Evolutionary conservation across 1,284 basidiomycete genomes (phyloP).

Genomic region (Phaffia rhodozyma): DNA sequence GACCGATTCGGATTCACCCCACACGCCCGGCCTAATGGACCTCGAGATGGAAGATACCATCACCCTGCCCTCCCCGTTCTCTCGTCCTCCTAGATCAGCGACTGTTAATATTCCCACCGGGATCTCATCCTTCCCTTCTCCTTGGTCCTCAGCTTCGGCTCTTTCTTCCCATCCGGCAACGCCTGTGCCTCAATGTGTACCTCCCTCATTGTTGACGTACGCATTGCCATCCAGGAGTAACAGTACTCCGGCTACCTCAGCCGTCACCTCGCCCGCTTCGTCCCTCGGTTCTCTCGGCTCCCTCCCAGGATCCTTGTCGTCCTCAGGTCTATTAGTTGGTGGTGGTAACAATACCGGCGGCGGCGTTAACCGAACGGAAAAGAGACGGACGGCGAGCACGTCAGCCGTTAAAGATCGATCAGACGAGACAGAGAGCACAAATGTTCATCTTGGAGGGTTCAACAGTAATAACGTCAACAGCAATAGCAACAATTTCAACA

Average conservation of each 20-base stretch:
- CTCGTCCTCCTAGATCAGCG: slow-evolving; percentile 9
- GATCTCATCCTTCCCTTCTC: slow-evolving; percentile 20
- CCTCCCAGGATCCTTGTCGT: background rate
- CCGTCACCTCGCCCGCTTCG: background rate
- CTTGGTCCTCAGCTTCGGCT: slow-evolving; percentile 28
- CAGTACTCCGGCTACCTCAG: background rate
- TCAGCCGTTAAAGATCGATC: too few relatives aligned
- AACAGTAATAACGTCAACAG: too few relatives aligned
- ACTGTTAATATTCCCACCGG: background rate
- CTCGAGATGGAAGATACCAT: slow-evolving; percentile 35
- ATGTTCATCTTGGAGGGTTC: too few relatives aligned
- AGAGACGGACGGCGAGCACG: too few relatives aligned
- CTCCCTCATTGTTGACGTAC: slow-evolving; percentile 32
- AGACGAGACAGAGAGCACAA: too few relatives aligned
- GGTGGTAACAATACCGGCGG: too few relatives aligned
- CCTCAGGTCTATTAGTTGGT: too few relatives aligned
- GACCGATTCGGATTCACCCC: slow-evolving; percentile 30
- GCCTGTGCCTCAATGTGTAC: slow-evolving; percentile 29
- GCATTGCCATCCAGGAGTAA: slow-evolving; percentile 19
- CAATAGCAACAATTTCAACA: too few relatives aligned
- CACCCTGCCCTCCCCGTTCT: slow-evolving; percentile 11
- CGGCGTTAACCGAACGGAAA: too few relatives aligned
- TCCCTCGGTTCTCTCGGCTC: background rate
- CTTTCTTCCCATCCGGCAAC: slow-evolving; percentile 19
- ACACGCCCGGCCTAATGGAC: slow-evolving; percentile 38